Conservation (phyloP, 1,284 basidiomycete species). For the Microbotryum violaceum region DNA sequence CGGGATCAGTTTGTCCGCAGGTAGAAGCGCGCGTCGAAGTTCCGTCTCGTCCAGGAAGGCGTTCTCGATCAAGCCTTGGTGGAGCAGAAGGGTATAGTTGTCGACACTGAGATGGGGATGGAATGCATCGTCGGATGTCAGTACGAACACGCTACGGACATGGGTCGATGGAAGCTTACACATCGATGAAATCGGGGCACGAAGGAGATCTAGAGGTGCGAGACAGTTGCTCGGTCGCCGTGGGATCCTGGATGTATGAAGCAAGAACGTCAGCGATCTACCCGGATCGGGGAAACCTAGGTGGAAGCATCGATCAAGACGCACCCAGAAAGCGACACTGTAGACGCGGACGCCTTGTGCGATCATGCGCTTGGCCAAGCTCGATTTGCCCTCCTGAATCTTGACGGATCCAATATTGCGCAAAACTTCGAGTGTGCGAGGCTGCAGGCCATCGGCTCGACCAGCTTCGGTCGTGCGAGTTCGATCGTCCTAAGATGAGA, state of each 20-base stretch:
- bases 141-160: too few relatives aligned
- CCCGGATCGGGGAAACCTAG: too few relatives aligned
- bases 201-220: conserved; percentile 42
- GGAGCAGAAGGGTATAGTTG: conserved; percentile 43
- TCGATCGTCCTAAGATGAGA: conserved; percentile 35
- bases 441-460: conserved; percentile 44
- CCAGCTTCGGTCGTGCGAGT: conserved; percentile 42
- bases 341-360: conserved; percentile 38
- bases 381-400: conserved; percentile 30
- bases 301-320: neutral
- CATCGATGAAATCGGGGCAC: conserved; percentile 44
- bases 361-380: conserved; percentile 37
- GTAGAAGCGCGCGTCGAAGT: conserved; percentile 27
- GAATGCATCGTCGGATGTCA: too few relatives aligned
- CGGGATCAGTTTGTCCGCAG: conserved; percentile 15
- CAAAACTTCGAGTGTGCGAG: conserved; percentile 37
- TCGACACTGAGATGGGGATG: conserved; percentile 35
- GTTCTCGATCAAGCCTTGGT: conserved; percentile 44
- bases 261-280: too few relatives aligned
- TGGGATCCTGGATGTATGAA: conserved; percentile 37
- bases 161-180: conserved; percentile 9
- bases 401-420: conserved; percentile 34
- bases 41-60: conserved; percentile 42
- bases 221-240: conserved; percentile 37
- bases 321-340: conserved; percentile 43